Evolutionary conservation across 225 moss, liverwort and hornwort genomes (phyloP).

Genomic region (Lunularia cruciata): DNA sequence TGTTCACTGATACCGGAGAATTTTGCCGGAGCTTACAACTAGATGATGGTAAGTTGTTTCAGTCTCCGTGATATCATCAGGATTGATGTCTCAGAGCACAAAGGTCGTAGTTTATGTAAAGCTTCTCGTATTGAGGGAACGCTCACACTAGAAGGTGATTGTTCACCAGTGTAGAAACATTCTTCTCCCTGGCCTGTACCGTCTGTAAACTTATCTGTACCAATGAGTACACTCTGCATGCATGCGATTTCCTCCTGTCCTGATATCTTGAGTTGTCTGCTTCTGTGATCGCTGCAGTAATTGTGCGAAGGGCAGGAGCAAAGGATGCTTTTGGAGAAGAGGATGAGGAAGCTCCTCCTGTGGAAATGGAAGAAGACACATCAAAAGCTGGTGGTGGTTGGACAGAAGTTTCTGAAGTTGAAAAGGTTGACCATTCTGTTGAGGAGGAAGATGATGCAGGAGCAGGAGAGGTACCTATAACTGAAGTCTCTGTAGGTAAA

Average conservation of each 20-base stretch:
- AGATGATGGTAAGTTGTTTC: constrained; percentile 70
- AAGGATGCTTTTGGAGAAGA: constrained; percentile 98
- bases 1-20: constrained; percentile 96
- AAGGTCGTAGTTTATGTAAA: too few species aligned
- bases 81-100: not conserved
- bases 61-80: too few species aligned
- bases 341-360: constrained; percentile 77
- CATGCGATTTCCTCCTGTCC: too few species aligned
- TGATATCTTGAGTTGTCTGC: not conserved
- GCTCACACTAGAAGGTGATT: too few species aligned
- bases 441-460: constrained; percentile 58
- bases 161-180: too few species aligned
- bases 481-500: constrained; percentile 82
- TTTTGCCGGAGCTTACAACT: constrained; percentile 97
- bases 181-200: too few species aligned
- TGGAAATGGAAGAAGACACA: constrained; percentile 52
- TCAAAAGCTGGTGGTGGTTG: constrained; percentile 57
- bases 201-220: too few species aligned
- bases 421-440: constrained; percentile 50
- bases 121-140: too few species aligned
- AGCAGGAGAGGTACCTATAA: constrained; percentile 66
- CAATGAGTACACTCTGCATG: too few species aligned
- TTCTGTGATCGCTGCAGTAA: constrained; percentile 53
- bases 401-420: constrained; percentile 87
- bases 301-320: constrained; percentile 75